Base-by-base conservation (phyloP, 1,284 basidiomycete genomes). In the Ustilago esculenta region DNA sequence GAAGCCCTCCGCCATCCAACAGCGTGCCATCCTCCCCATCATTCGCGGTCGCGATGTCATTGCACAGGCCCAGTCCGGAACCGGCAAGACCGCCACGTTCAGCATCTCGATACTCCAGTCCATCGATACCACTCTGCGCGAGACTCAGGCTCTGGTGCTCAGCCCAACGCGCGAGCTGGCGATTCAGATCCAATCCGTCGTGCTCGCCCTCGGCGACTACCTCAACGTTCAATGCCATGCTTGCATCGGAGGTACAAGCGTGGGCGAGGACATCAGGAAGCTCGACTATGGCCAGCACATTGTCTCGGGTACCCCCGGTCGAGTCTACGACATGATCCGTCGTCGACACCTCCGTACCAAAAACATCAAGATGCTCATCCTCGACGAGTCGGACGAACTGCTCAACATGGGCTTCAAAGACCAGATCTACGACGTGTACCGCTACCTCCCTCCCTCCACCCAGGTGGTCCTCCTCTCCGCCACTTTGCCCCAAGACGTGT, bases 161-260 rank as follows among this genome's bases (percentile, higher is more conserved):
- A 95, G 93, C 24, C 79, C 20, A 91, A 82, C 95, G 15, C 69
- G 79, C 37, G 79, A 81, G 36, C 45, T 81, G 25, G 79, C 79
- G 9, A 94, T 93, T 15, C 96, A 98, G 85, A 98, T 97, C 76
- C 95, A 98, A 84, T 94, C 91, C n/a, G 95, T 98, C 66, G 90
- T 98, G 11, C 88, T 98, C 47, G 96, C 96, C 7, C 85, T 98
- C 17, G 95, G 96, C 39, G 96, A 98, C 85, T 97, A 98, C 83
- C 94, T 98, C 92, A 98, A 97, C 81, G 92, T 98, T 20, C 93
- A 97, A 77, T 98, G 95, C 83, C 95, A 98, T 82, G 96, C 96
- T 32, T 98, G 95, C 84, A 97, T 98, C 79, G 95, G 95, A 50
- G 96, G 96, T 32, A 98, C 94, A 4, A 93, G 91, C 32, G 92